Evolutionary conservation across 2,329 filamentous ascomycete genomes (phyloP), one percentile per base, ranked within the genome.

Genomic region (Cladophialophora bantiana): DNA sequence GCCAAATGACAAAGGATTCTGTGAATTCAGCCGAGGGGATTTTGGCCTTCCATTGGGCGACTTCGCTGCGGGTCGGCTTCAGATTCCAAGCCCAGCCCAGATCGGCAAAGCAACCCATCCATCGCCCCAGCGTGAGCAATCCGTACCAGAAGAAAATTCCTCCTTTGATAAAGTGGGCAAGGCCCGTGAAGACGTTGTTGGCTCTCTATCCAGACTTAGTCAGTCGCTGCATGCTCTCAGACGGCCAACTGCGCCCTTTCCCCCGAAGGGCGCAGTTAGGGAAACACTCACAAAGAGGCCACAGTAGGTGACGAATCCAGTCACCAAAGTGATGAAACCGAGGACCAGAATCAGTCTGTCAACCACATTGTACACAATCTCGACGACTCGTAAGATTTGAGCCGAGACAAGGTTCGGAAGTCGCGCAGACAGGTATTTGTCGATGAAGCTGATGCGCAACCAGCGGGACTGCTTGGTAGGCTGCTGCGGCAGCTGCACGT

Each of bases 71-170:
- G 4, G 81, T 75, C 7, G 93, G 93, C 67, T 91, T 90, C 67
- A 94, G 79, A 74, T 98, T 98, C 94, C 94, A 97, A 0, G 93
- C 92, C 94, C 94, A 98, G 71, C 94, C 94, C 64, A 94, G 85
- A 67, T 97, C 92, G 65, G 91, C 89, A 77, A 96, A 98, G 77
- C 91, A 91, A 32, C 94, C 94, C 75, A 93, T 88, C 90, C 93
- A 97, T 64, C 94, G 89, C 35, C 93, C 93, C 3, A 98, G 84
- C 0, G 92, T 96, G 67, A 97, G 81, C 20, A 97, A 80, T 7
- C 94, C 94, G 70, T 96, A 92, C 89, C 92, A 95, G 81, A 97
- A 93, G 83, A 98, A 98, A 62, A 98, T 90, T 3, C 92, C 92
- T 54, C 94, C 94, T 77, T 98, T 98, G 77, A 97, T 89, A 82